Base-by-base conservation (phyloP, 2,329 filamentous ascomycete species). In the Pseudogymnoascus sp. region DNA sequence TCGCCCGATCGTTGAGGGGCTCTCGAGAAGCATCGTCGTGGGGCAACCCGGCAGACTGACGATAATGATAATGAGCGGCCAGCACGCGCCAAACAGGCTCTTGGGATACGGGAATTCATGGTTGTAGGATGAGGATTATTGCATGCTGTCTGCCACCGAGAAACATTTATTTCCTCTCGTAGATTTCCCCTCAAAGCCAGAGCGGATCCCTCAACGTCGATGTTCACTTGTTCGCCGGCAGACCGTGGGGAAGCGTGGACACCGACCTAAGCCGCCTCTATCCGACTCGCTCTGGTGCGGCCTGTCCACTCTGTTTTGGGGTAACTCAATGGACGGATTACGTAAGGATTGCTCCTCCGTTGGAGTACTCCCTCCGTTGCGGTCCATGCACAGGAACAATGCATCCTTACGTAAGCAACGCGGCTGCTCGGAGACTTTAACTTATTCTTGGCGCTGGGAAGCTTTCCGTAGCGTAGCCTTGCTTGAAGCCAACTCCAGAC, bases 111-210 rank as follows among this genome's bases (percentile, higher is more conserved):
- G 59, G 59, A 11, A 42, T 42, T 60, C 59, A 60, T 60, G 59
- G 18, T 60, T 60, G 59, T 40, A 60, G 14, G 36, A 60, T 60
- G 36, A 38, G 6, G 59, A 60, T 38, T 60, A 60, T 56, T 56
- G 49, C 49, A 56, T 56, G 49, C 28, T 56, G 49, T 56, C 49
- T 34, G 49, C 16, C 49, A 56, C 49, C 25, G 49, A 34, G 49
- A 56, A 56, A 56, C 49, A 56, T 56, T 56, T 56, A 56, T 56
- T 34, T 34, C 49, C 49, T 56, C 34, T 25, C 53, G 59, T 60
- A 38, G 34, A 31, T 42, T 60, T 60, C 59, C 59, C 34, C 59
- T 38, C 59, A 60, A 60, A 40, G 59, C 59, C 59, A 60, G 59
- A 42, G 59, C 59, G 49, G 49, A 56, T 34, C 49, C 49, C 49